Evolutionary conservation across 148 eudicot species (phyloP), one percentile per base, ranked within the genome.

Genomic region (Cornus controversa): DNA sequence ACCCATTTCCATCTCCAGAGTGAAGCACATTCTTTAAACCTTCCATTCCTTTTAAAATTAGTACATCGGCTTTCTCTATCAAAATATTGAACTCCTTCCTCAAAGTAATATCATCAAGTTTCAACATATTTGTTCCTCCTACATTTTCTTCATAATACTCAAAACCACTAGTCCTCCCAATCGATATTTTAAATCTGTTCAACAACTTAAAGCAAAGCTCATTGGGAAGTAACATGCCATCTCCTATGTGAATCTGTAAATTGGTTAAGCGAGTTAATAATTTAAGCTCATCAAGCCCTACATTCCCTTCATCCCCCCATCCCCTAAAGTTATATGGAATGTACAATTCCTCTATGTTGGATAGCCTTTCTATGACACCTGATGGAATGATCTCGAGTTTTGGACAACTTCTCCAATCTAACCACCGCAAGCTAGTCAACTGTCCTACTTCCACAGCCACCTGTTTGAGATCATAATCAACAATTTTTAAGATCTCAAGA

Each of bases 401-500:
- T 10, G 8, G 0, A 68, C 73, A 54, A 26, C 24, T 3, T 22
- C 0, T 1, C 31, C 68, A 16, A 68, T 77, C 79, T 18, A 77
- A 58, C 65, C 68, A 36, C 15, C 67, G 60, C n/a, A 77, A 25
- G 15, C 66, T 7, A 26, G 73, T 67, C 20, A 77, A 16, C 10
- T 54, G 28, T 14, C 67, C 73, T 0, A 77, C 23, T 15, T 68
- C 79, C 1, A 7, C 7, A 8, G 79, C 66, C 73, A 69, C 68
- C 8, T 15, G 23, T 73, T 23, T 0, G 0, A 77, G 57, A 23
- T 4, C 5, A 53, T 23, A 77, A 7, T 6, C 73, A 0, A 1
- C 3, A 54, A 77, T 40, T 23, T 40, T 36, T 14, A 77, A 23
- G 6, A 54, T 70, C 6, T 31, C 73, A 57, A 77, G 54, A 8